Percentiles rank a stretch among this genome's conserved stretches.
Conservation (phyloP, 495 filamentous ascomycete species). For the Xylona heveae region DNA sequence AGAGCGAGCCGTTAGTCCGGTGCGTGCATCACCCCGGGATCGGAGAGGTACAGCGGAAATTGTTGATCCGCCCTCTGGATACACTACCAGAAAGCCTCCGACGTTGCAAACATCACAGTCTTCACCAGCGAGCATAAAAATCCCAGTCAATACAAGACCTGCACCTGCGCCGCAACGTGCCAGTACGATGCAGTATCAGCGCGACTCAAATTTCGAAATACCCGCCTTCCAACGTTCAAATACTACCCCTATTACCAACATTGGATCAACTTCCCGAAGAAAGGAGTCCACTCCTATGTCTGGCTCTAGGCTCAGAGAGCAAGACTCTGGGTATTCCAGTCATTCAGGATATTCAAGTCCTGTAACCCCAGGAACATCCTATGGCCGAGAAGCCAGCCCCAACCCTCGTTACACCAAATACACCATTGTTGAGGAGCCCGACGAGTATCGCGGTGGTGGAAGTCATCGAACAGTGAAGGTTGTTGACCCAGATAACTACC, state of each 20-base stretch:
- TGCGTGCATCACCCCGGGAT: conserved; percentile 1
- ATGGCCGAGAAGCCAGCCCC: background rate
- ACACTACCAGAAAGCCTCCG: background rate
- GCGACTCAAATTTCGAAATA: background rate
- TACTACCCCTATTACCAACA: background rate
- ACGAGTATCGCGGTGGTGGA: no score
- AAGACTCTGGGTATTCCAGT: conserved; percentile 7
- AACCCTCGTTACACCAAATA: no score
- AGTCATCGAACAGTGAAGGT: no score
- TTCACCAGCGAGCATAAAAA: conserved; percentile 1
- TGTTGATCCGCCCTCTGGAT: conserved; percentile 2
- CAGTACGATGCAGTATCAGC: background rate
- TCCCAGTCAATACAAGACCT: background rate
- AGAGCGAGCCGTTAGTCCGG: conserved; percentile 1
- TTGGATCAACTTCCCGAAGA: background rate
- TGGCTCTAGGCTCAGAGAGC: background rate
- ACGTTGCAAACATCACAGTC: background rate
- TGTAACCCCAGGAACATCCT: conserved; percentile 5
- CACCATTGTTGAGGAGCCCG: conserved; percentile 1
- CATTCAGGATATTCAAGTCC: conserved; percentile 9
- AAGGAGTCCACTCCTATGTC: background rate
- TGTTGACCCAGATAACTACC: no score
- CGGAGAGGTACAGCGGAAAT: conserved; percentile 4
- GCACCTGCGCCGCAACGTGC: background rate
- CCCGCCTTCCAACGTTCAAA: background rate